These are phyloP conservation scores for Candida neerlandica DNA, from an alignment of 1,139 yeast genomes.

Conservation along the genomic window DNA sequence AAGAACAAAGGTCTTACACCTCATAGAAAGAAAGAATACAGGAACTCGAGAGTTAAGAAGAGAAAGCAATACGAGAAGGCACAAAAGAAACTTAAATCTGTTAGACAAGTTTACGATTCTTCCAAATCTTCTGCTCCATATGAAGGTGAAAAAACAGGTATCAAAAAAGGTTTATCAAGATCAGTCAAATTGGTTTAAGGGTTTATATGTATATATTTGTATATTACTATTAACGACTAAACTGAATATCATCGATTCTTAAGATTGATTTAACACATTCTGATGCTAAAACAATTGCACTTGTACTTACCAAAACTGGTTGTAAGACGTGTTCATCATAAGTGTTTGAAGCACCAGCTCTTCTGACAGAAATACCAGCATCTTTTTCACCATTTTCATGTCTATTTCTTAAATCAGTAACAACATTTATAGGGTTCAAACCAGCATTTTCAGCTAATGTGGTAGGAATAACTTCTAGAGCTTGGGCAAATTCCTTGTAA, in stretches of 20 bases:
- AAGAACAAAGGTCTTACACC: conserved; percentile 96
- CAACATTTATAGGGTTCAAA: conserved; percentile 88
- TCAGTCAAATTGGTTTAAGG: conserved; percentile 69
- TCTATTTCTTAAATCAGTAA: conserved; percentile 89
- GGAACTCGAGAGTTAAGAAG: conserved; percentile 97
- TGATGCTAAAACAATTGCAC: conserved; percentile 91
- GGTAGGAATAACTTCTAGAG: conserved; percentile 94
- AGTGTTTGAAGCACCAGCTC: conserved; percentile 91
- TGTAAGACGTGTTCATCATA: conserved; percentile 93
- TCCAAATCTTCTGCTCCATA: conserved; percentile 76
- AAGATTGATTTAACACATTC: conserved; percentile 95
- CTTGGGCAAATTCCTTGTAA: conserved; percentile 94
- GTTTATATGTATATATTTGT: neutral
- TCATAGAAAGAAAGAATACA: conserved; percentile 86
- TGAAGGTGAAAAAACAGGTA: conserved; percentile 96
- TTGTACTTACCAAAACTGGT: conserved; percentile 91
- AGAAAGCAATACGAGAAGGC: conserved; percentile 96
- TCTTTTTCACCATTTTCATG: conserved; percentile 90
- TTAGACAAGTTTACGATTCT: conserved; percentile 82
- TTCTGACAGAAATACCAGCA: conserved; percentile 95
- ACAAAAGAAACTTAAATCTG: conserved; percentile 87
- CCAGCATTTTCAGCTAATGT: conserved; percentile 99
- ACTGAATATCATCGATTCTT: conserved; percentile 93
- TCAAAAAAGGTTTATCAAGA: conserved; percentile 86
- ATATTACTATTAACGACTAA: conserved; percentile 30